A percentile compares a stretch with the other conserved stretches of the same genome.
Evolutionary conservation across 257 asterid species (phyloP).

Genomic region (Paraleonurus japonicus): DNA sequence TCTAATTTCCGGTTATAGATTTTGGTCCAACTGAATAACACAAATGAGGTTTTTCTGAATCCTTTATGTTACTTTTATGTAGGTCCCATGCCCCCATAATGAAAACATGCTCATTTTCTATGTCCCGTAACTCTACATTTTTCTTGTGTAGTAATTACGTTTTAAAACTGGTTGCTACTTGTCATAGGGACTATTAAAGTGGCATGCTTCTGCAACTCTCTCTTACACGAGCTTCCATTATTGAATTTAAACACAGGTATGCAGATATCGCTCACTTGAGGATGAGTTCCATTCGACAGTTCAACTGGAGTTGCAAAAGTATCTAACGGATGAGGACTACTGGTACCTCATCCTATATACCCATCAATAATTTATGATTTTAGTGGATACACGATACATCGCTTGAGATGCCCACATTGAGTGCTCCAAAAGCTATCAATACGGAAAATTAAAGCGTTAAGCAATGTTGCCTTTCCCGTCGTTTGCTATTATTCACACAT

Average conservation of each 20-base stretch:
- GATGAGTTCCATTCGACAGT: constrained; percentile 80
- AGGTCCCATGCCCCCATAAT: not conserved
- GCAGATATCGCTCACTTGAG: constrained; percentile 84
- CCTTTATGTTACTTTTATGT: not conserved
- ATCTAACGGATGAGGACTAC: constrained; percentile 81
- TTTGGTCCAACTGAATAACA: not conserved
- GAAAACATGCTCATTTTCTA: not conserved
- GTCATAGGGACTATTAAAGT: not conserved
- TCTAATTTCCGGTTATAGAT: not conserved
- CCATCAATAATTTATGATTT: not conserved
- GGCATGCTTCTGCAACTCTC: constrained; percentile 7
- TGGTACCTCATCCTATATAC: constrained; percentile 41
- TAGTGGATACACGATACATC: not conserved
- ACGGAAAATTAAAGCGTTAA: not conserved
- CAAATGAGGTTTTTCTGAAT: not conserved
- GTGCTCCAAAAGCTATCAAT: not conserved
- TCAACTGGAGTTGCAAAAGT: constrained; percentile 80
- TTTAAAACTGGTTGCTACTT: not conserved
- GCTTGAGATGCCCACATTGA: no score
- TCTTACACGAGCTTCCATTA: constrained; percentile 9
- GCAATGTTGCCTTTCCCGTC: not conserved
- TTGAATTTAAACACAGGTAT: constrained; percentile 45
- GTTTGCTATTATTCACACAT: constrained; percentile 22
- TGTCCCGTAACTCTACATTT: constrained; percentile 1
- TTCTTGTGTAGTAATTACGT: not conserved